Percentiles rank a stretch among this genome's conserved stretches.
Evolutionary conservation across 2,329 filamentous ascomycete species (phyloP).

Genomic region (Calonectria multiphialidica): DNA sequence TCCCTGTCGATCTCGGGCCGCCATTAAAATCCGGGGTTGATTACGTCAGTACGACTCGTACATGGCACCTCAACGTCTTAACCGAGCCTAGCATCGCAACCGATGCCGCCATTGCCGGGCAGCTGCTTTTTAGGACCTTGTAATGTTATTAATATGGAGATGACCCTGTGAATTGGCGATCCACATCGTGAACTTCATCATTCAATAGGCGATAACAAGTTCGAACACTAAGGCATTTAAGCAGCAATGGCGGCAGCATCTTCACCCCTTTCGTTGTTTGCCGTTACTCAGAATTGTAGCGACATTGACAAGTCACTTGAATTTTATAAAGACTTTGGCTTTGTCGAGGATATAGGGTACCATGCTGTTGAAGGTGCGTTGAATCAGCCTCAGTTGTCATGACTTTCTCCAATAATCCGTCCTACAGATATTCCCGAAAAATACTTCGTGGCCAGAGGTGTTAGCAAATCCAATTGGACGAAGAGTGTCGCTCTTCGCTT

Average conservation of each 20-base stretch:
- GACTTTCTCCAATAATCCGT: neutral
- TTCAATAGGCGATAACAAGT: neutral
- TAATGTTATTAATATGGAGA: neutral
- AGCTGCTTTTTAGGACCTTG: neutral
- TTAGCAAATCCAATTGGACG: neutral
- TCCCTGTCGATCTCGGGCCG: neutral
- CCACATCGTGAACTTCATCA: neutral
- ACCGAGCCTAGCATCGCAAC: neutral
- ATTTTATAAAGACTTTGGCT: neutral
- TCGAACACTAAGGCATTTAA: neutral
- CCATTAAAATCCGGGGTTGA: neutral
- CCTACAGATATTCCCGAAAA: neutral
- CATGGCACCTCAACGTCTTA: neutral
- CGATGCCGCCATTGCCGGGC: neutral
- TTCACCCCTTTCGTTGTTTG: neutral
- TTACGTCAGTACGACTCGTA: constrained; percentile 1
- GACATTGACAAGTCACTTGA: neutral
- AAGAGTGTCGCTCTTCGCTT: neutral
- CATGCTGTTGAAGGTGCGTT: neutral
- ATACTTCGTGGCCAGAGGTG: neutral
- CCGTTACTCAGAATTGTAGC: neutral
- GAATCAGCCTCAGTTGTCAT: no score
- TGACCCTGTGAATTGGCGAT: no score
- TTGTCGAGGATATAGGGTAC: neutral
- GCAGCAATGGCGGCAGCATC: neutral